A percentile compares a stretch with the other conserved stretches of the same genome.
phyloP scores from a whole-genome alignment of 768 basidiomycete species.

The Cyclocybe cylindracea region DNA sequence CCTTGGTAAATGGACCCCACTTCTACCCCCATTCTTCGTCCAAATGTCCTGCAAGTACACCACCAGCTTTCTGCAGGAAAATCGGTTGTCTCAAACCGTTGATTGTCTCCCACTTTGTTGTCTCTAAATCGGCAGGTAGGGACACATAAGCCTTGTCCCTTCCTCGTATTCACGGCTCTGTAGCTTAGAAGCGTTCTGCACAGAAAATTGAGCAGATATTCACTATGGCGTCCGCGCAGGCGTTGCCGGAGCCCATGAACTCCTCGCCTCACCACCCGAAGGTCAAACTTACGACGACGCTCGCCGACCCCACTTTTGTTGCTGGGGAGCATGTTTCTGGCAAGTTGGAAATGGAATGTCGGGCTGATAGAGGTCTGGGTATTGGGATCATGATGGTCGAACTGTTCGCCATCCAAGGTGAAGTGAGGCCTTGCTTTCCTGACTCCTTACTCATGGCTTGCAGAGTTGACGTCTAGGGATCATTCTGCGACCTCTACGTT shows the following conservation, averaged over 20 bases:
- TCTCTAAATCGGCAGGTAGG: too few relatives aligned
- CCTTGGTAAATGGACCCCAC: too few relatives aligned
- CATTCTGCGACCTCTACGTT: constrained; percentile 82
- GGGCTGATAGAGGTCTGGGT: constrained; percentile 72
- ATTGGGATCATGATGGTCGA: constrained; percentile 79
- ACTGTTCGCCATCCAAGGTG: constrained; percentile 73
- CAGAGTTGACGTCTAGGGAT: constrained; percentile 77
- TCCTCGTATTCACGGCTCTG: too few relatives aligned
- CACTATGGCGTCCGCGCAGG: constrained; percentile 20
- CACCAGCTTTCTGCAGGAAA: too few relatives aligned
- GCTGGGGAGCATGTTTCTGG: constrained; percentile 70
- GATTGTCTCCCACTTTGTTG: too few relatives aligned
- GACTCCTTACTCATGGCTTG: constrained; percentile 8
- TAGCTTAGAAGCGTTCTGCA: not conserved
- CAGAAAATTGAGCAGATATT: not conserved
- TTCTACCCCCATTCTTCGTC: too few relatives aligned
- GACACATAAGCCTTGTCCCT: too few relatives aligned
- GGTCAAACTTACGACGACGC: constrained; percentile 64
- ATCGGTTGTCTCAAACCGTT: too few relatives aligned
- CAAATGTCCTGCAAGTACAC: too few relatives aligned
- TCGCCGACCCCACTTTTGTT: constrained; percentile 61
- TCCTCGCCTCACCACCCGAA: constrained; percentile 78
- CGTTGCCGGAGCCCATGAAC: constrained; percentile 69
- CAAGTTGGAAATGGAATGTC: constrained; percentile 80
- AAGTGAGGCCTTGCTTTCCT: not conserved